A percentile compares a stretch with the other conserved stretches of the same genome.
phyloP scores from a whole-genome alignment of 176 grass and related monocot species.

The Oryza brachyantha region DNA sequence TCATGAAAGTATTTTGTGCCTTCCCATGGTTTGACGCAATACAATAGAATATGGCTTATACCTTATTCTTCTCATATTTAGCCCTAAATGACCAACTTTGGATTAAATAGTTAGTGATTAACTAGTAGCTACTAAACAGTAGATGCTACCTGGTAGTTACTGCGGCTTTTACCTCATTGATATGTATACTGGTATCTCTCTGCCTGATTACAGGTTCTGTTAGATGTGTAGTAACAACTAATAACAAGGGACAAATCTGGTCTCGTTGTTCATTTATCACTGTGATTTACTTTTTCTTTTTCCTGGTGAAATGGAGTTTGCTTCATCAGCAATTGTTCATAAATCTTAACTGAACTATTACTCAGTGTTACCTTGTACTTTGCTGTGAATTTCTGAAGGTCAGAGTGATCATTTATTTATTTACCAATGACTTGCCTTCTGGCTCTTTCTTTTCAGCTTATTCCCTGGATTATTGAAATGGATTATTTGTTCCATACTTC shows the following conservation, averaged over 20 bases:
- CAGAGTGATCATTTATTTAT: not conserved
- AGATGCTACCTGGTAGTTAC: slow-evolving; percentile 4
- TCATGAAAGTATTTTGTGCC: not conserved
- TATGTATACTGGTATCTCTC: not conserved
- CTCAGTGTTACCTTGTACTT: not conserved
- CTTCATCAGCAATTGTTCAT: not conserved
- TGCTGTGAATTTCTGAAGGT: not conserved
- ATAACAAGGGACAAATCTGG: not conserved
- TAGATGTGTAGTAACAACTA: not conserved
- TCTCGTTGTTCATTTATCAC: not conserved
- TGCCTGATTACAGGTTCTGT: not conserved
- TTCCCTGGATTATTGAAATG: too few species aligned
- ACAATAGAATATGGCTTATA: not conserved
- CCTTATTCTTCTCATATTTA: not conserved
- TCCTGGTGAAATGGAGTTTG: not conserved
- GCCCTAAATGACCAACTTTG: not conserved
- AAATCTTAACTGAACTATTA: not conserved
- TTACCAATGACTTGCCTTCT: not conserved
- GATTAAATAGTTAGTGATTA: not conserved
- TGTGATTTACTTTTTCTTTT: not conserved
- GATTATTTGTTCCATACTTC: too few species aligned
- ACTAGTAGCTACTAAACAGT: not conserved
- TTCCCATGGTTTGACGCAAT: not conserved
- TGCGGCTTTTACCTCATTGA: not conserved
- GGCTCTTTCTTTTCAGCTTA: too few species aligned